Base-by-base conservation (phyloP, 345 rosid species). In the Gynandropsis gynandra region DNA sequence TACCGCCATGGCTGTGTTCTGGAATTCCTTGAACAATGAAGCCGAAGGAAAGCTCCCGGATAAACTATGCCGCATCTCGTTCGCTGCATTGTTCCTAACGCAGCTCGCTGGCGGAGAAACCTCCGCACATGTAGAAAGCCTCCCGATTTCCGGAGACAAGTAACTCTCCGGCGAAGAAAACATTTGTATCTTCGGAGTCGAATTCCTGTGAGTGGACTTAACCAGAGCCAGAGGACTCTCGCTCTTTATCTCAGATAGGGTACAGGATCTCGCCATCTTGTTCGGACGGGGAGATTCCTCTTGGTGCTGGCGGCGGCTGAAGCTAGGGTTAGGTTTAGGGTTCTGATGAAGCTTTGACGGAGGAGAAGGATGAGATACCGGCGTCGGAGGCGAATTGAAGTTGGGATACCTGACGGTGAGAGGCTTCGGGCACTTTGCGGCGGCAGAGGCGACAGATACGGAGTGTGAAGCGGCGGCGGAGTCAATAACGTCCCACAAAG, bases 401-500 rank as follows among this genome's bases (percentile, higher is more conserved):
- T 70, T 75, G 7, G 89, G 69, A 78, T 63, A 75, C 63, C 58
- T 77, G 69, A 79, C 52, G 20, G 82, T 67, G 45, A 80, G 76
- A 17, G 80, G 76, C 48, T 78, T 84, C 47, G 80, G 75, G 46
- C 79, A 47, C 48, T 71, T 79, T 58, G 79, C 72, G 17, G 48
- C 46, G 48, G 61, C 33, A 20, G 44, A 11, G 2, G 4, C 31
- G 14, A 0, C 18, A 38, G 48, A 40, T 11, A 31, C 41, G 4
- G 47, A 52, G 53, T 70, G 70, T 39, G 89, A 76, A 15, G 95
- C 86, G 45, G 83, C 92, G 35, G 95, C 89, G 32, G 95, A 80
- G 76, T 87, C 98, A 44, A 92, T 82, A 4, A 87, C 79, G 11
- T 95, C 96, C 98, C 98, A 87, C 32, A 92, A 55, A 38, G 89